Evolutionary conservation across 1,284 basidiomycete genomes (phyloP), one percentile per base, ranked within the genome.

Genomic region (Wolfiporia cocos): DNA sequence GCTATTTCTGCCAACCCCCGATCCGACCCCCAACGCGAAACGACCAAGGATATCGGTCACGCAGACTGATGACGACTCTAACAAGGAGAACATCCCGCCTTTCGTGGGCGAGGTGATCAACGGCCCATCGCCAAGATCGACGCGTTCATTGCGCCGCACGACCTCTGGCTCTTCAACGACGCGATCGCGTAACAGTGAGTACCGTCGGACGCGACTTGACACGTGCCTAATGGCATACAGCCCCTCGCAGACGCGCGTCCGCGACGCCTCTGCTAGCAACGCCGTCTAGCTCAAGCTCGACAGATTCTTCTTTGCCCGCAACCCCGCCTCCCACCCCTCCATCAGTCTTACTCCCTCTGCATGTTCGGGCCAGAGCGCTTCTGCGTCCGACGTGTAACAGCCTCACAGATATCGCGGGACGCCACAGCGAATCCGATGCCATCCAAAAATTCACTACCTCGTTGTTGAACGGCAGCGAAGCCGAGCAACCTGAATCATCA

Each of bases 41-140:
- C 78, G 82, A 39, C 61, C 70, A 30, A 71, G 74, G 37, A 76
- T 70, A 15, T 69, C 70, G 4, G 56, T 59, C 4, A 62, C 61
- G 2, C 48, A 61, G 17, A 43, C 69, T n/a, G 79, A 81, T 26
- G 42, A 70, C 29, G 74, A 77, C 37, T 66, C 69, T 21, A 86
- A 86, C 61, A 86, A 86, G 66, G 83, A 86, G 58, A 86, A 86
- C 52, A 70, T 85, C 17, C 78, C 82, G n/a, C 82, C 82, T 2
- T 69, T 73, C 48, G 61, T 59, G 34, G 50, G 56, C 30, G 66
- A 70, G 34, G 50, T 52, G 23, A 48, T 65, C 39, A 63, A 69
- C 40, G 56, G 65, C 26, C 59, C 65, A 14, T 51, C 63, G 5
- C 46, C 65, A 14, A 64, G 73, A 52, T 52, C 61, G 18, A 51